phyloP scores from a whole-genome alignment of 2,329 filamentous ascomycete genomes.

The Talaromyces sp. region DNA sequence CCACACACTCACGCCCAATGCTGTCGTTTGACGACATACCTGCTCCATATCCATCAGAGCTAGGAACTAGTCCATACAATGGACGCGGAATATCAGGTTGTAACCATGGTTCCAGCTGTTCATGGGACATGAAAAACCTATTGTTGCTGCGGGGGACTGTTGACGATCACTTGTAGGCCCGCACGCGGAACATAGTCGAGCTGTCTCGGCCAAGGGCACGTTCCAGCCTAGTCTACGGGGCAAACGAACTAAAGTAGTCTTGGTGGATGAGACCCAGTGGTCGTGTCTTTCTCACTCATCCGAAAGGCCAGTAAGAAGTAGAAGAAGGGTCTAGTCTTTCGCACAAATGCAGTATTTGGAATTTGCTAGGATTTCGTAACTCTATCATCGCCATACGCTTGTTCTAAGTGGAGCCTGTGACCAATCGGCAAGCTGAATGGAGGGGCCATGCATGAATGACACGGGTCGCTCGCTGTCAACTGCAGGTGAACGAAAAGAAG shows the following conservation, averaged over 20 bases:
- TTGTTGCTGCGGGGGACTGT: conserved; percentile 1
- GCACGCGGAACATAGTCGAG: conserved; percentile 6
- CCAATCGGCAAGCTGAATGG: conserved; percentile 12
- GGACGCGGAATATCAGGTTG: neutral
- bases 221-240: conserved; percentile 6
- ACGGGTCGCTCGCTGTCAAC: conserved; percentile 16
- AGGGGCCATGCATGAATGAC: conserved; percentile 12
- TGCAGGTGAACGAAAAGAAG: neutral
- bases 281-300: too few species aligned
- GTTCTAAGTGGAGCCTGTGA: conserved; percentile 8
- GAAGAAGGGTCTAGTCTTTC: neutral
- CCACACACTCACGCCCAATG: neutral
- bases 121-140: neutral
- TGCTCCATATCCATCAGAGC: neutral
- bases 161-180: conserved; percentile 6
- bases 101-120: neutral
- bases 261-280: too few species aligned
- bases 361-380: conserved; percentile 4
- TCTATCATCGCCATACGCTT: conserved; percentile 1
- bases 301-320: neutral
- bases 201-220: conserved; percentile 10
- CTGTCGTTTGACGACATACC: neutral
- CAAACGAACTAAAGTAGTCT: neutral
- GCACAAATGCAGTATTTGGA: conserved; percentile 12
- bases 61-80: neutral